Evolutionary conservation across 257 asterid genomes (phyloP).

Genomic region (Ajuga chamaepitys): DNA sequence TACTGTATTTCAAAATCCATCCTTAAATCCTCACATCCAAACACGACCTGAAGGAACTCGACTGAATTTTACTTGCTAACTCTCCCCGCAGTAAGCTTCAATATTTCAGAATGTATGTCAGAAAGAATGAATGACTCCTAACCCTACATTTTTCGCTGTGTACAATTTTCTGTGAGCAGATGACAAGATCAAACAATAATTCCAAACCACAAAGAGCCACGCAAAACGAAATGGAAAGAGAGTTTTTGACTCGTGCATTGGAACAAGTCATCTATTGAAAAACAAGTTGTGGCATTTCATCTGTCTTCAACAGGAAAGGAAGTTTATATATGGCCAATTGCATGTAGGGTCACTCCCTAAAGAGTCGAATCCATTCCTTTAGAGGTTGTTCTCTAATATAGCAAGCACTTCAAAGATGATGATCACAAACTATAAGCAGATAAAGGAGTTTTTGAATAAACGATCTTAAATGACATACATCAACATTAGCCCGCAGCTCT

Average conservation of each 20-base stretch:
- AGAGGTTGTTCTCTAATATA: not conserved
- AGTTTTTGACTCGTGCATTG: not conserved
- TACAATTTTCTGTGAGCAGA: not conserved
- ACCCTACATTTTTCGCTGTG: not conserved
- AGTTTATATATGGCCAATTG: not conserved
- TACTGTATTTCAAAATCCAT: no score
- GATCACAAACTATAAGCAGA: conserved; percentile 1
- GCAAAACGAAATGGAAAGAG: not conserved
- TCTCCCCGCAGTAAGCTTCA: not conserved
- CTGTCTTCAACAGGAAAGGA: not conserved
- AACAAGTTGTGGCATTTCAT: not conserved
- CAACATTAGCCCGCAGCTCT: conserved; percentile 25
- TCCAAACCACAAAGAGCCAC: not conserved
- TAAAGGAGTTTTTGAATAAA: not conserved
- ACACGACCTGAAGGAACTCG: no score
- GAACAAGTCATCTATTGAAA: not conserved
- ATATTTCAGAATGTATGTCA: no score
- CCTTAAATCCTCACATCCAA: no score
- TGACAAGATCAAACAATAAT: not conserved
- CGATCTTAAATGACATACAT: conserved; percentile 17
- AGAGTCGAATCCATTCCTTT: no score
- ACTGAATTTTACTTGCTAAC: not conserved
- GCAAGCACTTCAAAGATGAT: not conserved
- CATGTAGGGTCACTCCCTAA: not conserved
- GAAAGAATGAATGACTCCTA: not conserved